Base-by-base conservation (phyloP, 163 green algal genomes). In the Chlamydomonas reinhardtii region DNA sequence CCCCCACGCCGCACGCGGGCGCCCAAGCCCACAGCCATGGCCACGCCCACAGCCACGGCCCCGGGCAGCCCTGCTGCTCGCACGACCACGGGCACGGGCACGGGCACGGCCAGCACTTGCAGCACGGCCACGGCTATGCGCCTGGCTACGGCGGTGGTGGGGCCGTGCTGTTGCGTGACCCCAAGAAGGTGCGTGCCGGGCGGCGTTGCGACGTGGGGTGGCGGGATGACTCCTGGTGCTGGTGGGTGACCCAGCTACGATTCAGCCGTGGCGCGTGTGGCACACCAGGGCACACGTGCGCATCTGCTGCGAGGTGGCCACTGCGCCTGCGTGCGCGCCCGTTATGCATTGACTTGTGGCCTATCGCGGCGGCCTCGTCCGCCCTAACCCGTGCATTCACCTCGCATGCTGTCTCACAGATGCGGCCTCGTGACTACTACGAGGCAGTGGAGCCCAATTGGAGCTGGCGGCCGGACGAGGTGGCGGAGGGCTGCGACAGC, bases 371-470 rank as follows among this genome's bases (percentile, higher is more conserved):
- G n/a, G n/a, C n/a, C n/a, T n/a, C n/a, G n/a, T n/a, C n/a, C n/a
- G n/a, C n/a, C n/a, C n/a, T n/a, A n/a, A n/a, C n/a, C n/a, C n/a
- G n/a, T n/a, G n/a, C n/a, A n/a, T n/a, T n/a, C n/a, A n/a, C n/a
- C n/a, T n/a, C n/a, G n/a, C n/a, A n/a, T n/a, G n/a, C n/a, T n/a
- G n/a, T n/a, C n/a, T n/a, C n/a, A n/a, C n/a, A 70, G 62, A 29
- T 70, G 27, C n/a, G 24, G 27, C 24, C 89, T 11, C 35, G 75
- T 20, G 64, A 73, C 29, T 91, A 94, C 74, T 94, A 94, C 43
- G 91, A 94, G 71, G 22, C 69, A 17, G 91, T 94, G 9, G 9
- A 37, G 14, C 89, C 91, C 74, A 92, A 87, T 74, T 19, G 22
- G 17, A 73, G 52, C 25, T 94, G 91, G 91, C 74, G 75, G 62